Percentiles rank a stretch among this genome's conserved stretches.
phyloP scores from a whole-genome alignment of 2,329 filamentous ascomycete species.

The Xylariaceae sp. region DNA sequence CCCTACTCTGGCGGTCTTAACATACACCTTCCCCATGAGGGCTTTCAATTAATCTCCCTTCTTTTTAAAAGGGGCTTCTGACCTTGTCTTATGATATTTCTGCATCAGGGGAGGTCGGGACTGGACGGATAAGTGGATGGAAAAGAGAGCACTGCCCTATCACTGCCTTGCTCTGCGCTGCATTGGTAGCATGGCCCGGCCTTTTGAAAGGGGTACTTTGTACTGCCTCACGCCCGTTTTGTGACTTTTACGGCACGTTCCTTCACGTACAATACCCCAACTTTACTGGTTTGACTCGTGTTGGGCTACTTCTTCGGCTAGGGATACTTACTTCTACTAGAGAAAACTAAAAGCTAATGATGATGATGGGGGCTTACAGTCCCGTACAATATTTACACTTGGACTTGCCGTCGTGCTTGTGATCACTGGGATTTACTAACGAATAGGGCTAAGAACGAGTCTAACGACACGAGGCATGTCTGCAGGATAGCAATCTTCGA shows the following conservation, averaged over 20 bases:
- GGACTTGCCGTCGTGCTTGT: not conserved
- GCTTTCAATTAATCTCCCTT: slow-evolving; percentile 12
- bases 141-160: slow-evolving; percentile 14
- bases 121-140: slow-evolving; percentile 8
- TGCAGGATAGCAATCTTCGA: not conserved
- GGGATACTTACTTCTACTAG: slow-evolving; percentile 20
- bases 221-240: slow-evolving; percentile 13
- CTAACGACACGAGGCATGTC: not conserved
- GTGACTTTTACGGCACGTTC: not conserved
- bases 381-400: not conserved
- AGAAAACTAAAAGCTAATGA: slow-evolving; percentile 22
- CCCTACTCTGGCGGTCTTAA: not conserved
- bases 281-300: slow-evolving; percentile 2
- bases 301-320: slow-evolving; percentile 17
- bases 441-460: not conserved
- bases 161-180: slow-evolving; percentile 1
- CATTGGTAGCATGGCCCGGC: slow-evolving; percentile 6
- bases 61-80: slow-evolving; percentile 18
- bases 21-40: not conserved
- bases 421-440: not conserved
- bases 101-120: not conserved
- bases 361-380: slow-evolving; percentile 13
- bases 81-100: slow-evolving; percentile 8
- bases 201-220: slow-evolving; percentile 1
- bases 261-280: slow-evolving; percentile 18